A percentile compares a stretch with the other conserved stretches of the same genome.
Conservation (phyloP, 2,329 filamentous ascomycete genomes). For the Cladophialophora psammophila region DNA sequence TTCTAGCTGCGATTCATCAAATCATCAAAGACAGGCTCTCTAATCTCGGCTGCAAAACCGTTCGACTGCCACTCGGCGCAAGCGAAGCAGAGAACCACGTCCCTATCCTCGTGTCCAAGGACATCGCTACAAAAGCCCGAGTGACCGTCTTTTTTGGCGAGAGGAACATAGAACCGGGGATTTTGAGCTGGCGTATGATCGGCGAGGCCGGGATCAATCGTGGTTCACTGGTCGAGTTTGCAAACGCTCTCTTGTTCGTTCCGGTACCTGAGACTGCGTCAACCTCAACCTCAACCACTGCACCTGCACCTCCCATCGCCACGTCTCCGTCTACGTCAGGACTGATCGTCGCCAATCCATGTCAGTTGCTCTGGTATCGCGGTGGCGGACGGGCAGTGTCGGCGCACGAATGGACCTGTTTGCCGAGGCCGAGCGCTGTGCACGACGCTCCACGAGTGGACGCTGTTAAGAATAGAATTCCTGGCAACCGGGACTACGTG, state of each 20-base stretch:
- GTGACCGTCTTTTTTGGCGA: constrained; percentile 80
- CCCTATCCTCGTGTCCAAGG: constrained; percentile 70
- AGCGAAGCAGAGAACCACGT: constrained; percentile 62
- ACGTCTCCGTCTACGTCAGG: constrained; percentile 50
- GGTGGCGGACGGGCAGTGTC: constrained; percentile 68
- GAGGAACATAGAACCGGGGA: constrained; percentile 72
- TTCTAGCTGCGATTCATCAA: constrained; percentile 66
- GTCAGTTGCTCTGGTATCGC: constrained; percentile 79
- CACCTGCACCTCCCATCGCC: constrained; percentile 40
- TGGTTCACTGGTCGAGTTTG: constrained; percentile 74
- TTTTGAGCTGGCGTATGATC: constrained; percentile 74
- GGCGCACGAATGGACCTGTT: constrained; percentile 61
- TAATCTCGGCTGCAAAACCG: constrained; percentile 64
- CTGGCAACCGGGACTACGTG: constrained; percentile 62
- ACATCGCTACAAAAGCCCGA: constrained; percentile 65
- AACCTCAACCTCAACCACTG: not conserved
- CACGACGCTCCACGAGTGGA: constrained; percentile 64
- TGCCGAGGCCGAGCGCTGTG: constrained; percentile 69
- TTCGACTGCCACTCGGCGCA: constrained; percentile 67
- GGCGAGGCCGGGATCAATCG: constrained; percentile 70
- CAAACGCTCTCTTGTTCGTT: constrained; percentile 58
- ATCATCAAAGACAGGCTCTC: constrained; percentile 70
- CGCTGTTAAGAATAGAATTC: constrained; percentile 65
- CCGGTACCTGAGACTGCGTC: constrained; percentile 24
- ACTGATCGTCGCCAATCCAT: constrained; percentile 78